Base-by-base conservation (phyloP, 768 basidiomycete genomes). In the Leccinum ochraceum region DNA sequence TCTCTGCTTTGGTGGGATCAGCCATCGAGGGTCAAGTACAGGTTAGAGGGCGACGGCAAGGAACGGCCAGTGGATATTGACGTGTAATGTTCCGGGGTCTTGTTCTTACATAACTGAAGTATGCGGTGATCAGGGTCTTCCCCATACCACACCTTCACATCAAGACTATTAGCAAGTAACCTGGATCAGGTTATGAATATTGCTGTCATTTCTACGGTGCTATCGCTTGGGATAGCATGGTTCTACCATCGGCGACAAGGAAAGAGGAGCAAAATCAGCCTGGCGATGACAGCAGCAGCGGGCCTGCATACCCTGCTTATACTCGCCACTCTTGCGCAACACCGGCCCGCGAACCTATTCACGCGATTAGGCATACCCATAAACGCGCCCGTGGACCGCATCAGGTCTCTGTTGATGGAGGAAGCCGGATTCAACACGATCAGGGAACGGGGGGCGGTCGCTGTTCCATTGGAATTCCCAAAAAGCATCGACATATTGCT, bases 1-100 rank as follows among this genome's bases (percentile, higher is more conserved):
- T 92, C 75, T 97, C 92, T 69, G 87, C 85, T 71, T 94, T 96
- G 32, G 89, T 86, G 0, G 88, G 89, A 64, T 89, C 90, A 37
- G 83, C 75, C 90, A 91, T 92, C 17, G 58, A 62, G 56, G 49
- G 60, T 58, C 8, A 20, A 36, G 54, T 59, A 53, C 7, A 14
- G 7, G 65, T 48, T 39, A 8, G 39, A 60, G 54, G 37, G 49
- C 26, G 57, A 59, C 53, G 59, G 59, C 20, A 55, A 42, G 53
- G 50, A 26, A 44, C 32, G 30, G 52, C 30, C 30, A 30, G 24
- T 22, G 60, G 48, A 44, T 54, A 59, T 55, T 59, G 30, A 66
- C 67, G 68, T 70, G 68, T 60, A 39, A 49, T 48, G 46, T 61
- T 67, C 42, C 57, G 63, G 68, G 69, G 68, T 70, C 62, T 36